phyloP scores from a whole-genome alignment of 1,139 yeast genomes.

The Suhomyces panamericanus region DNA sequence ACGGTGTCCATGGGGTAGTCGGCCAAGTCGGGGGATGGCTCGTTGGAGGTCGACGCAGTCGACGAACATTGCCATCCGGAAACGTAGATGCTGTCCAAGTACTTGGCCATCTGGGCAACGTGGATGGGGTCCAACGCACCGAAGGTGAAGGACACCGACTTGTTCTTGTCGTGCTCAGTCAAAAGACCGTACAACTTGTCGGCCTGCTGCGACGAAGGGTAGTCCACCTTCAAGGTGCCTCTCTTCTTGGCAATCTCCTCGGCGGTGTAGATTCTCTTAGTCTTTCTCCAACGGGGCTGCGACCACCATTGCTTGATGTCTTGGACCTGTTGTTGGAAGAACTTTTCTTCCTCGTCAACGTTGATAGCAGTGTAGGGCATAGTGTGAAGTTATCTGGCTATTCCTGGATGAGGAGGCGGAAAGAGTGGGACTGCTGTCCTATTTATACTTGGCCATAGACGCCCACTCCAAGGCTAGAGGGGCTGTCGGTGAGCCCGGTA shows the following conservation, averaged over 20 bases:
- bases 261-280: constrained; percentile 86
- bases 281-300: constrained; percentile 84
- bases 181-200: constrained; percentile 74
- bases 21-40: constrained; percentile 97
- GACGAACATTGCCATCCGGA: constrained; percentile 99
- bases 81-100: constrained; percentile 88
- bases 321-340: constrained; percentile 67
- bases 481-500: not conserved
- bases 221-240: constrained; percentile 65
- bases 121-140: constrained; percentile 98
- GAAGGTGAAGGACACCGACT: constrained; percentile 83
- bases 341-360: constrained; percentile 60
- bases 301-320: constrained; percentile 89
- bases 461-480: not conserved
- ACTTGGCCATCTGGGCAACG: constrained; percentile 94
- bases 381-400: constrained; percentile 5
- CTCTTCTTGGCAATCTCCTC: constrained; percentile 90
- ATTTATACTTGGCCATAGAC: constrained; percentile 5
- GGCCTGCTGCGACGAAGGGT: constrained; percentile 81
- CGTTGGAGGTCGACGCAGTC: constrained; percentile 94
- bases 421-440: not conserved
- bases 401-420: not conserved
- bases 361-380: constrained; percentile 58
- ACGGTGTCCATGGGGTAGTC: constrained; percentile 99
- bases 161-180: constrained; percentile 68